phyloP scores from a whole-genome alignment of 2,329 filamentous ascomycete genomes.

The Verticillium alfalfae region DNA sequence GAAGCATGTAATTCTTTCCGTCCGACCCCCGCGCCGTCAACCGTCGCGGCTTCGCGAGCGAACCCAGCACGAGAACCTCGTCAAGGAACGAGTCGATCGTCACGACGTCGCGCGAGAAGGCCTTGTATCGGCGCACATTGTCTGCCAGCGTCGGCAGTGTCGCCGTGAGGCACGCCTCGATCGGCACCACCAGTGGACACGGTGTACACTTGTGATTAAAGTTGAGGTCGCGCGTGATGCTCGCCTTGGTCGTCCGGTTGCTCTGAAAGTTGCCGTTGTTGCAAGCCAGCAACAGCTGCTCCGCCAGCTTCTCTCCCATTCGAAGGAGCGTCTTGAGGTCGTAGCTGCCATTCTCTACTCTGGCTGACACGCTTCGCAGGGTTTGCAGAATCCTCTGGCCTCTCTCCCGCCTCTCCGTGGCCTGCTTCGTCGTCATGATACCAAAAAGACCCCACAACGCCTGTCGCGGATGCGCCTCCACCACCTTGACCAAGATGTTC shows the following conservation, averaged over 20 bases:
- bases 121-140: constrained; percentile 69
- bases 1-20: constrained; percentile 78
- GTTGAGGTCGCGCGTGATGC: constrained; percentile 68
- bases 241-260: constrained; percentile 64
- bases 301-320: constrained; percentile 76
- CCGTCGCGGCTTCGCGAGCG: constrained; percentile 86
- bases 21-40: constrained; percentile 85
- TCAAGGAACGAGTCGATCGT: constrained; percentile 78
- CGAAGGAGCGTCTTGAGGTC: constrained; percentile 69
- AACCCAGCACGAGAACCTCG: constrained; percentile 84
- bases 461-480: constrained; percentile 81
- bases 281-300: constrained; percentile 75
- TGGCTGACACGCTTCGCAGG: constrained; percentile 41
- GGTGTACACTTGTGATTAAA: constrained; percentile 84
- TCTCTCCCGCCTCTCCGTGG: constrained; percentile 54
- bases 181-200: constrained; percentile 80
- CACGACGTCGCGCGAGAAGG: constrained; percentile 81
- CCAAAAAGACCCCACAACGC: constrained; percentile 87
- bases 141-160: constrained; percentile 73
- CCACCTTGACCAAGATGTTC: constrained; percentile 80
- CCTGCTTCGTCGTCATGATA: constrained; percentile 74
- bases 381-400: constrained; percentile 47
- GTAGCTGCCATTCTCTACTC: constrained; percentile 40
- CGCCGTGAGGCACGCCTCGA: constrained; percentile 78
- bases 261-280: constrained; percentile 68